Percentiles rank a stretch among this genome's conserved stretches.
Conservation (phyloP, 2,329 filamentous ascomycete genomes). For the Alternaria triticina region DNA sequence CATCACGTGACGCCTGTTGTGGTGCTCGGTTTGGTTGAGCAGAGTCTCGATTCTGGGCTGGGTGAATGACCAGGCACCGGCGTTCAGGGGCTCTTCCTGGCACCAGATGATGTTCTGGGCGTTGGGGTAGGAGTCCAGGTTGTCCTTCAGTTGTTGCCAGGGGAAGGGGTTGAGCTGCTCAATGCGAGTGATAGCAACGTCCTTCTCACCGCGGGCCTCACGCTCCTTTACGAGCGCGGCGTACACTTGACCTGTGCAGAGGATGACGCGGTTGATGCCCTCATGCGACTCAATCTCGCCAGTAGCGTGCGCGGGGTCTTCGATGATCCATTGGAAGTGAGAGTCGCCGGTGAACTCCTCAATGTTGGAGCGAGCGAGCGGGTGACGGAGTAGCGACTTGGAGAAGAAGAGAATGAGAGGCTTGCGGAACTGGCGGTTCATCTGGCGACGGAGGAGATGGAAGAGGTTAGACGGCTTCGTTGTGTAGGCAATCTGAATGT, state of each 20-base stretch:
- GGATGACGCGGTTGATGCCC: slow-evolving; percentile 89
- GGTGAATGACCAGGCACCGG: slow-evolving; percentile 95
- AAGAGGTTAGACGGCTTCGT: slow-evolving; percentile 96
- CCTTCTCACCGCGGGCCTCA: slow-evolving; percentile 81
- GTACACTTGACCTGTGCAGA: slow-evolving; percentile 96
- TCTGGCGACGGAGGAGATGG: slow-evolving; percentile 94
- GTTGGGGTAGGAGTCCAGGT: slow-evolving; percentile 96
- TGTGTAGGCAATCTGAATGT: slow-evolving; percentile 98
- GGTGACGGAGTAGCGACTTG: slow-evolving; percentile 94
- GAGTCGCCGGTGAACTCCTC: slow-evolving; percentile 91
- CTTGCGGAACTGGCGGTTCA: slow-evolving; percentile 99
- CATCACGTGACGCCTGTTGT: slow-evolving; percentile 94
- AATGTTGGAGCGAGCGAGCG: slow-evolving; percentile 84
- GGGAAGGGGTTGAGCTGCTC: slow-evolving; percentile 99
- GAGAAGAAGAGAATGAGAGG: slow-evolving; percentile 98
- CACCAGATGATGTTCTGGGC: slow-evolving; percentile 97
- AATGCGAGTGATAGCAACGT: slow-evolving; percentile 91
- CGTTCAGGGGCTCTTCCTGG: slow-evolving; percentile 97
- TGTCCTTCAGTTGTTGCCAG: slow-evolving; percentile 95
- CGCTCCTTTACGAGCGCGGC: slow-evolving; percentile 90
- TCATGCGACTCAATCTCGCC: slow-evolving; percentile 78
- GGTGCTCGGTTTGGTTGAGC: slow-evolving; percentile 89
- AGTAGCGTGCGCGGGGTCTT: slow-evolving; percentile 81
- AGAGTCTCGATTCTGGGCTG: slow-evolving; percentile 97
- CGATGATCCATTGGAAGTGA: slow-evolving; percentile 96